phyloP scores from a whole-genome alignment of 805 yeast genomes.

The Yarrowia sp. region DNA sequence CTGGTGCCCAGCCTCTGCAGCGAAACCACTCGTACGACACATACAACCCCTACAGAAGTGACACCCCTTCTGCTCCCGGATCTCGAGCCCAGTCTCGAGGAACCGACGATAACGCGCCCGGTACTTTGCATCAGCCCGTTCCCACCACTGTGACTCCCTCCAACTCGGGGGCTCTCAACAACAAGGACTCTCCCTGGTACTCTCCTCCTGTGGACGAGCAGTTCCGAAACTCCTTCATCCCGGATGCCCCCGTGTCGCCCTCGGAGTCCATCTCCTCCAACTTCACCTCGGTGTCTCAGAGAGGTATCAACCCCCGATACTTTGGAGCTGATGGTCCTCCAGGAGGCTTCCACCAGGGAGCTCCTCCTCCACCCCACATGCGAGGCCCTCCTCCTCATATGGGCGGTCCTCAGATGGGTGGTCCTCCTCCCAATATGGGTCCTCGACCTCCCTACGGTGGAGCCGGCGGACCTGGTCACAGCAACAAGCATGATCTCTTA shows the following conservation, averaged over 20 bases:
- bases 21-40: conserved; percentile 38
- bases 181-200: conserved; percentile 33
- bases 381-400: conserved; percentile 40
- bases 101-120: not conserved
- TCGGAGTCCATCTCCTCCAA: conserved; percentile 42
- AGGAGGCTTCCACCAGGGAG: conserved; percentile 35
- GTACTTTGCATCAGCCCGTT: conserved; percentile 25
- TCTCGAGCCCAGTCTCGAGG: conserved; percentile 22
- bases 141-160: conserved; percentile 29
- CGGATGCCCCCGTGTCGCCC: conserved; percentile 40
- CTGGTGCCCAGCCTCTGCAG: conserved; percentile 10
- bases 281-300: conserved; percentile 43
- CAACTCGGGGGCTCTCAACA: conserved; percentile 18
- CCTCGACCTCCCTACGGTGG: conserved; percentile 37
- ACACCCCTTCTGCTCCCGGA: conserved; percentile 9
- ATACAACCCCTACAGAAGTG: conserved; percentile 28
- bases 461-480: conserved; percentile 6
- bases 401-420: conserved; percentile 29
- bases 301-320: conserved; percentile 41
- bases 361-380: conserved; percentile 39
- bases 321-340: conserved; percentile 34
- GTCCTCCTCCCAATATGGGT: conserved; percentile 29
- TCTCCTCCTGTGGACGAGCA: conserved; percentile 32
- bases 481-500: conserved; percentile 31
- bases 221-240: conserved; percentile 39